Evolutionary conservation across 805 yeast species (phyloP), one percentile per base, ranked within the genome.

Genomic region (Scheffersomyces spartinae): DNA sequence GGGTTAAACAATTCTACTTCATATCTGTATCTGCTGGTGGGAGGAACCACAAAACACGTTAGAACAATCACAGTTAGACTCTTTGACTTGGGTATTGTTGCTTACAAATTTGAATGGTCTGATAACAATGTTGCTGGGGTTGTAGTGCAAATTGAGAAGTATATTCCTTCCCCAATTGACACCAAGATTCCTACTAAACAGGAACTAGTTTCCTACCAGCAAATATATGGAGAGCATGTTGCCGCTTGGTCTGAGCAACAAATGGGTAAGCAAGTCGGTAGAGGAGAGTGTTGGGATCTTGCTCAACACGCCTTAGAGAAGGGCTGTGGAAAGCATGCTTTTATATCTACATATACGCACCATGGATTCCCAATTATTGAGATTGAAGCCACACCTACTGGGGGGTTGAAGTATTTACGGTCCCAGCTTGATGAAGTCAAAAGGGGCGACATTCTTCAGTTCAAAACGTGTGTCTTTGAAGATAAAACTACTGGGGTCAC

Each of bases 281-380:
- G 59, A 20, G 78, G 78, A 5, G 76, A 71, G 36, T 70, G 78
- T 35, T 71, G 76, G 76, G 71, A 71, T 17, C 54, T 71, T 30
- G 77, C 75, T 0, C 63, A 55, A 26, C 68, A 67, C 25, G 74
- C 76, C 0, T 46, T 71, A 21, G 42, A 49, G 25, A 62, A 65
- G 31, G 71, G 71, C 0, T 69, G 76, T 39, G 76, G 76, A 0
- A 65, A 59, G 15, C 70, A 68, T 39, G 75, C 77, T 1, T 68
- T 70, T 43, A 63, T 68, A 3, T 62, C 71, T 9, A 47, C 55
- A 9, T 67, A 66, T 10, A 38, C 43, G 9, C 53, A 45, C 13
- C 76, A 71, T 36, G 77, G 77, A 2, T 58, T 26, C 25, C 64
- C 64, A 2, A 48, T 58, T 18, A 38, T 57, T 18, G 41, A 43